phyloP scores from a whole-genome alignment of 2,329 filamentous ascomycete species.

The Colletotrichum aenigma region DNA sequence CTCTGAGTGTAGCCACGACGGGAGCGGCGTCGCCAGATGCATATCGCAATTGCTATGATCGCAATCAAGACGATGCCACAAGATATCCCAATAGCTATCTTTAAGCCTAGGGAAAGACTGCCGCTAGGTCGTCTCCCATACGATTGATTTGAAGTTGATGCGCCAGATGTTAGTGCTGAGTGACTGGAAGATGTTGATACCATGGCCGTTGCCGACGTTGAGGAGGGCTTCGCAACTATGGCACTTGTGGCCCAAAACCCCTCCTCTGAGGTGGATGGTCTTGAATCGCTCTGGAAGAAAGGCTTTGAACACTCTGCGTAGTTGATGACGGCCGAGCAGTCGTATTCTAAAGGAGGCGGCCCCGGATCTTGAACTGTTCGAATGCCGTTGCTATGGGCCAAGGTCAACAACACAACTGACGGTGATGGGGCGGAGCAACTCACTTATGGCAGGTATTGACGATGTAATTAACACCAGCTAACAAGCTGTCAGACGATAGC shows the following conservation, averaged over 20 bases:
- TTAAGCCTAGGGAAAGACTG: constrained; percentile 41
- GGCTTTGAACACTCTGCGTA: background rate
- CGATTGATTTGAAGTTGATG: background rate
- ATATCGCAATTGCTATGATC: constrained; percentile 39
- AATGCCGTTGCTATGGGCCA: constrained; percentile 30
- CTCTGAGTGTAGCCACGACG: constrained; percentile 18
- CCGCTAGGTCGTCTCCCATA: background rate
- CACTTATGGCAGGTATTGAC: constrained; percentile 58
- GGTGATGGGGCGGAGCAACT: constrained; percentile 21
- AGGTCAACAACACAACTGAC: background rate
- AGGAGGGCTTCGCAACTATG: background rate
- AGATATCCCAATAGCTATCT: constrained; percentile 49
- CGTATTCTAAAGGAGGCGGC: constrained; percentile 32
- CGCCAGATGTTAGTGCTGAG: background rate
- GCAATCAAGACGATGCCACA: constrained; percentile 41
- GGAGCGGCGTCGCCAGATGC: constrained; percentile 38
- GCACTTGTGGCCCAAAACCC: background rate
- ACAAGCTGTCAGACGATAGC: constrained; percentile 20
- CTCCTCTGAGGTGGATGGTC: background rate
- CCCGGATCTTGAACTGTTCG: constrained; percentile 36
- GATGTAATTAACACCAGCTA: constrained; percentile 56
- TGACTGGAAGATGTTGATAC: background rate
- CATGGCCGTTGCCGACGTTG: background rate
- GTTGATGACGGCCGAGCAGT: constrained; percentile 25
- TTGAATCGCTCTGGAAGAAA: background rate